Percentiles rank a stretch among this genome's conserved stretches.
These are phyloP conservation scores for Phycomyces nitens DNA, from an alignment of 192 early-diverging fungal genomes.

Conservation along the genomic window DNA sequence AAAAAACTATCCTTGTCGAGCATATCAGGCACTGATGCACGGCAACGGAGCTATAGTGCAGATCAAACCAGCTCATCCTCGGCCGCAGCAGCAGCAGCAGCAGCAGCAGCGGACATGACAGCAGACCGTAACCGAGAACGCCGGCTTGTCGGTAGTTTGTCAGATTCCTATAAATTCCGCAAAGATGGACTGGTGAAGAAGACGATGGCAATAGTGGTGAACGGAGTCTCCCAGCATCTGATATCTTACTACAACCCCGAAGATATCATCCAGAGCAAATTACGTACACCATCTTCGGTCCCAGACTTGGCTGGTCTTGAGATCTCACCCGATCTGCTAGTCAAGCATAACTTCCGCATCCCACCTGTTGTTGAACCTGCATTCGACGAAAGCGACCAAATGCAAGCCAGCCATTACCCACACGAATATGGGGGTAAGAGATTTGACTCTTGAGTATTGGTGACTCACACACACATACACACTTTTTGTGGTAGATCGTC, in stretches of 20 bases:
- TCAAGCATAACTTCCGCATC: constrained; percentile 60
- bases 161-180: constrained; percentile 56
- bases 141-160: constrained; percentile 51
- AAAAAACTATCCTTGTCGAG: constrained; percentile 17
- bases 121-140: constrained; percentile 51
- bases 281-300: constrained; percentile 52
- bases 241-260: constrained; percentile 58
- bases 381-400: constrained; percentile 17
- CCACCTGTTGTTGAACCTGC: constrained; percentile 40
- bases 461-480: too few species aligned
- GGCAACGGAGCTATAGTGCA: constrained; percentile 22
- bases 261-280: constrained; percentile 46
- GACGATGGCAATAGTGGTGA: constrained; percentile 72
- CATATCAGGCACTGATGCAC: constrained; percentile 3
- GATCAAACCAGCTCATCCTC: constrained; percentile 31
- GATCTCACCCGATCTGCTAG: constrained; percentile 54
- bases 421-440: neutral
- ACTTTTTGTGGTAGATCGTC: constrained; percentile 13
- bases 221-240: constrained; percentile 58
- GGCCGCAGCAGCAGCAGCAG: constrained; percentile 28
- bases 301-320: constrained; percentile 53
- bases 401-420: neutral
- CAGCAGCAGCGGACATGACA: constrained; percentile 4
- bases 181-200: constrained; percentile 70
- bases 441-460: too few species aligned